Conservation (phyloP, 352 stramenopile species). For the Blastocystis sp. region DNA sequence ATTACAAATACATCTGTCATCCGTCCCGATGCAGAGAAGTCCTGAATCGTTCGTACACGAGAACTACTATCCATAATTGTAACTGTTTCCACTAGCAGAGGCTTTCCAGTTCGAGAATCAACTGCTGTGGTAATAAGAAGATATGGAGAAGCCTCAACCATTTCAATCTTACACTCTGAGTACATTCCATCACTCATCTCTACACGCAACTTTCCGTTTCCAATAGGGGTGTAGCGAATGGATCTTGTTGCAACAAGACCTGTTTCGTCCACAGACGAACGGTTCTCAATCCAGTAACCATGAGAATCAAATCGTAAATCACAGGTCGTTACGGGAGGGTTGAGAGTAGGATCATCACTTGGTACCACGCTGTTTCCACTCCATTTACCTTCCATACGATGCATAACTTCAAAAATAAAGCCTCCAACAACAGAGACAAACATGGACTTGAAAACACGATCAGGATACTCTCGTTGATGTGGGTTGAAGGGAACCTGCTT, state of each 20-base stretch:
- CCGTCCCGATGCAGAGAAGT: slow-evolving; percentile 19
- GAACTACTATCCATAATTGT: slow-evolving; percentile 64
- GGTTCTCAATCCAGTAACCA: slow-evolving; percentile 63
- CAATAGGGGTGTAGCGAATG: slow-evolving; percentile 51
- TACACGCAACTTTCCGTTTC: slow-evolving; percentile 65
- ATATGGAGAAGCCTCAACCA: slow-evolving; percentile 51
- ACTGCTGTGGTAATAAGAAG: slow-evolving; percentile 67
- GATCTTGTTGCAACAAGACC: slow-evolving; percentile 46
- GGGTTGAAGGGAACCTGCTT: background rate
- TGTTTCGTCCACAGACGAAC: background rate
- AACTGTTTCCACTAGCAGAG: slow-evolving; percentile 68
- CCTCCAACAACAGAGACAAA: slow-evolving; percentile 41
- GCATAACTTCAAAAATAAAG: slow-evolving; percentile 66
- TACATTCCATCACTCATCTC: slow-evolving; percentile 38
- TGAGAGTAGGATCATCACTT: background rate
- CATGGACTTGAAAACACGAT: slow-evolving; percentile 64
- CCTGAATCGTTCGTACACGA: slow-evolving; percentile 66
- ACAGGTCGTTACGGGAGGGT: background rate
- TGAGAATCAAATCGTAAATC: slow-evolving; percentile 44
- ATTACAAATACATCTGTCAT: slow-evolving; percentile 59
- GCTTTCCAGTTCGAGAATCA: slow-evolving; percentile 44
- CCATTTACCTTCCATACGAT: slow-evolving; percentile 68
- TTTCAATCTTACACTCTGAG: background rate
- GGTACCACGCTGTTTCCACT: slow-evolving; percentile 27
- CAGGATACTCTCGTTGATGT: background rate